Base-by-base conservation (phyloP, 176 grass and related monocot genomes). In the Olyra latifolia region DNA sequence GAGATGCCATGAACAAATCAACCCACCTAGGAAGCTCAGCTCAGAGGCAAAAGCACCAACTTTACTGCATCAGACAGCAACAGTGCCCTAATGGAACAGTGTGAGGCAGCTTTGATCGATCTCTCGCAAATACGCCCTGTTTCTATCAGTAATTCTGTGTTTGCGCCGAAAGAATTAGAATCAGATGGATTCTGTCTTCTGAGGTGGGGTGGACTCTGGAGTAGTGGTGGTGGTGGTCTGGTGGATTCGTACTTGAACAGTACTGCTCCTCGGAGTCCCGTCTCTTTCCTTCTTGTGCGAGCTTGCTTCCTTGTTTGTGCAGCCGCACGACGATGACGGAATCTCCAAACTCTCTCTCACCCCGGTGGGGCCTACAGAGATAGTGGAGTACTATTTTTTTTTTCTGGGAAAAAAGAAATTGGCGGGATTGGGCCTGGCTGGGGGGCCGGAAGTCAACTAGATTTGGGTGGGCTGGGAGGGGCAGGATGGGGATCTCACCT, bases 221-320 rank as follows among this genome's bases (percentile, higher is more conserved):
- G 13, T 7, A 5, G 11, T n/a, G 55, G 57, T 13, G 57, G 25
- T 0, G 74, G 48, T 0, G 84, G n/a, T n/a, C 72, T 28, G 85
- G 67, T 20, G 56, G 73, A 80, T 74, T 69, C 76, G 69, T 88
- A 80, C 52, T 74, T 74, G 60, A 41, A 42, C 30, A 60, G n/a
- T 24, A 49, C 42, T 22, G 28, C 7, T 68, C 76, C 73, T 88
- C 41, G 74, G 68, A 79, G 75, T 60, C 75, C 80, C 44, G 11
- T 20, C 35, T 64, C 48, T 79, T 20, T 38, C 32, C 17, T 12
- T 9, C 64, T 69, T 17, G 6, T 47, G 66, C 6, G 19, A 20
- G 3, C n/a, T 60, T 60, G 81, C 76, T 84, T 84, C 70, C 80
- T 88, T 65, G 80, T 72, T 65, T 77, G 86, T 65, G 83, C 67